Evolutionary conservation across 1,284 basidiomycete species (phyloP), one percentile per base, ranked within the genome.

Genomic region (Moesziomyces parantarcticus): DNA sequence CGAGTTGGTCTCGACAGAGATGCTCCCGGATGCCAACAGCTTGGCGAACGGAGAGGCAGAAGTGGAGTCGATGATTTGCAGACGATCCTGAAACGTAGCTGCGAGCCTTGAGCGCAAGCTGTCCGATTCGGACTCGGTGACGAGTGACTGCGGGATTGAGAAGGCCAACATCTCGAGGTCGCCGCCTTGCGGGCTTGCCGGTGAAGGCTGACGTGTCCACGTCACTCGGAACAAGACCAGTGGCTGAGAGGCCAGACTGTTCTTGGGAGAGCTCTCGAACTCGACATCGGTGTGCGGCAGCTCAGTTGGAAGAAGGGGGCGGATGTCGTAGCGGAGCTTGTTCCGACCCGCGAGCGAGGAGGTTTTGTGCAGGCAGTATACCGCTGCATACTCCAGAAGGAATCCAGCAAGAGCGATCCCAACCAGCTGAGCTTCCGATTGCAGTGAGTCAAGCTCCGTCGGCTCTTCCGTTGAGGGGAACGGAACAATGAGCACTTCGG

Each of bases 321-420:
- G 47, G 7, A 67, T 50, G 10, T 43, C 14, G 50, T 67, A 57
- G 23, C 18, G 3, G 46, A 21, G 22, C 16, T 3, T 21, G 36
- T 34, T n/a, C 1, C 32, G 16, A 14, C 14, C 18, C 36, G 23
- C 36, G 41, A 3, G 16, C 2, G 21, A n/a, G 5, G 46, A 9
- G 16, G 16, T 9, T 14, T 40, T 25, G 34, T 67, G 64, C n/a
- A 67, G 34, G 32, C 50, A 54, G 47, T 67, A 67, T 3, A 67
- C 21, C 3, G 58, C 54, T 21, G 58, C 58, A 22, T 67, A 67
- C 39, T 67, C 64, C 2, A 67, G 47, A 2, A 67, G 41, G 32
- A 67, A 57, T 23, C 64, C 64, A 3, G 64, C 58, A 11, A 67
- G 26, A n/a, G 64, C 58, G 1, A 67, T 54, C 1, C 64, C 64